Evolutionary conservation across 2,329 filamentous ascomycete species (phyloP).

Genomic region (Hymenoscyphus salicellus): DNA sequence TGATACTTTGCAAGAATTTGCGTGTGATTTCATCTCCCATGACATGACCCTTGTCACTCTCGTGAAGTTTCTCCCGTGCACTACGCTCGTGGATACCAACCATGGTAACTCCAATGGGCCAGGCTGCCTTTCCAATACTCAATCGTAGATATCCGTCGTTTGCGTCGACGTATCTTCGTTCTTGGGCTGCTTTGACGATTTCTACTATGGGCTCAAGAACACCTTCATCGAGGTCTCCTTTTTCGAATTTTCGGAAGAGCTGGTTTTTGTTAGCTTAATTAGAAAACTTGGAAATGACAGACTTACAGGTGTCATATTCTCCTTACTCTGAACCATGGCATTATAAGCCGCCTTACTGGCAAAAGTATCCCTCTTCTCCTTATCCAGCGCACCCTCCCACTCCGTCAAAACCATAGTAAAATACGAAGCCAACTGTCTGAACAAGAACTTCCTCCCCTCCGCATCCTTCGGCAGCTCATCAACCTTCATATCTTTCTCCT

Average conservation of each 20-base stretch:
- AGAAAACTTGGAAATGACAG: neutral
- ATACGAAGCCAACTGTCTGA: slow-evolving; percentile 86
- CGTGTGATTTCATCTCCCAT: slow-evolving; percentile 95
- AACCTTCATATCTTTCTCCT: slow-evolving; percentile 87
- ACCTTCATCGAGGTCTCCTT: slow-evolving; percentile 71
- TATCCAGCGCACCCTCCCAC: slow-evolving; percentile 76
- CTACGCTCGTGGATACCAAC: slow-evolving; percentile 98
- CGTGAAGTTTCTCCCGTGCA: slow-evolving; percentile 90
- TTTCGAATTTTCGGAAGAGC: slow-evolving; percentile 87
- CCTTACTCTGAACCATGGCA: slow-evolving; percentile 81
- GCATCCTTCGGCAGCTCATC: slow-evolving; percentile 59
- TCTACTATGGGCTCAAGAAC: slow-evolving; percentile 81
- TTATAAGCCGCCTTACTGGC: slow-evolving; percentile 78
- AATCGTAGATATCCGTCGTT: slow-evolving; percentile 92
- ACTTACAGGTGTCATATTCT: slow-evolving; percentile 75
- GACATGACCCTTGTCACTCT: slow-evolving; percentile 85
- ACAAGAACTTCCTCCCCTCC: slow-evolving; percentile 68
- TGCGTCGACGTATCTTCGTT: slow-evolving; percentile 88
- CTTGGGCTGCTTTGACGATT: slow-evolving; percentile 87
- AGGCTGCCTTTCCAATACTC: slow-evolving; percentile 94
- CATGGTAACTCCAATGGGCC: slow-evolving; percentile 99
- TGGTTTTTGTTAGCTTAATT: slow-evolving; percentile 30
- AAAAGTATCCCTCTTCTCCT: slow-evolving; percentile 62
- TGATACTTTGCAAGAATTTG: slow-evolving; percentile 97
- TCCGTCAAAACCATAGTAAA: slow-evolving; percentile 93